Evolutionary conservation across 2,329 filamentous ascomycete genomes (phyloP), one percentile per base, ranked within the genome.

Genomic region (Penicillium freii): DNA sequence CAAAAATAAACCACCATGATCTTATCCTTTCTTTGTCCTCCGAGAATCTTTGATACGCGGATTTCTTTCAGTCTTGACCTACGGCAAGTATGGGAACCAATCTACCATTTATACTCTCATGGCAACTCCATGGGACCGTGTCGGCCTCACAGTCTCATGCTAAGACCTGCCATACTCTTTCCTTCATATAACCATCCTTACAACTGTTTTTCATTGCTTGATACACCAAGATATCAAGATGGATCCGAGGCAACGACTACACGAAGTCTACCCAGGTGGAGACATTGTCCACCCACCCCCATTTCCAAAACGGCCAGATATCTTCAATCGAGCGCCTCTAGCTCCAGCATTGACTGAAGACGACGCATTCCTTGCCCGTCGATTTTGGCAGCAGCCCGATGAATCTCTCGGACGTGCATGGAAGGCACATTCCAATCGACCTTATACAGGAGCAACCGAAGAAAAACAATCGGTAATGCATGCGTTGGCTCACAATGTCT

Each of bases 401-500:
- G 25, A 50, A 15, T 39, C 48, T 5, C 62, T 71, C 5, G 61
- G 55, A 17, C 21, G 58, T 31, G 60, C 50, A 45, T 60, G 55
- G 60, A 47, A 27, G 33, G 8, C 49, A 40, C 31, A 46, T 19
- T n/a, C 27, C 10, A 40, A 54, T 15, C 46, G 58, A 19, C 52
- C 51, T 9, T 63, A 52, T 43, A 21, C 43, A 13, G 29, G 57
- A 50, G 23, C 42, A 19, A n/a, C 38, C 10, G 40, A 29, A 11
- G 40, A 61, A 34, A 5, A 29, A 9, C n/a, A 25, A 36, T 19
- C 25, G 1, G 44, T 61, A n/a, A 56, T 57, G 17, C 60, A 70
- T 44, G 64, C 59, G 19, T 59, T 73, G 8, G 68, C 61, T 17
- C 46, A 57, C 27, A 71, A 72, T 48, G 68, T 75, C 9, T 74